These are phyloP conservation scores for Stenocarpella maydis DNA, from an alignment of 2,329 filamentous ascomycete genomes.

Conservation along the genomic window DNA sequence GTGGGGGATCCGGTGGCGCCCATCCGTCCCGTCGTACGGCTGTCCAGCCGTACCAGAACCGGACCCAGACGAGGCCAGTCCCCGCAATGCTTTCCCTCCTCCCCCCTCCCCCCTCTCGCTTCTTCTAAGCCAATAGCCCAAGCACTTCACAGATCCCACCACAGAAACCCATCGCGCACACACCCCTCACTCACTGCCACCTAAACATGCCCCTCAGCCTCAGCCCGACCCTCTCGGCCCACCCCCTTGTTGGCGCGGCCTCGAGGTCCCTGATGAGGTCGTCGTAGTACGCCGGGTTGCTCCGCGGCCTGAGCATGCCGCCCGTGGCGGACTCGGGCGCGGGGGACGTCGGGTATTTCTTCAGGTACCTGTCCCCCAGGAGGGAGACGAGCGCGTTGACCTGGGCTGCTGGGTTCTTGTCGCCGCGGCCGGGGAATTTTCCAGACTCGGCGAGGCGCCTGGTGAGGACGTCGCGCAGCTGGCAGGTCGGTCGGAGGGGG, in stretches of 20 bases:
- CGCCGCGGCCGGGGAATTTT: conserved; percentile 37
- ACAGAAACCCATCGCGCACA: not conserved
- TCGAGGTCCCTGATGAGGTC: conserved; percentile 70
- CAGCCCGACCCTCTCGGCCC: conserved; percentile 60
- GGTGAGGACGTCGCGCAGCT: conserved; percentile 65
- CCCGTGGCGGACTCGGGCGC: conserved; percentile 49
- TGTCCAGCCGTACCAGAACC: too few relatives aligned
- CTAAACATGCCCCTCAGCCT: conserved; percentile 67
- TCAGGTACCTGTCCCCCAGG: conserved; percentile 66
- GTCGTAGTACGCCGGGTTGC: conserved; percentile 70
- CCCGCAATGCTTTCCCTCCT: too few relatives aligned
- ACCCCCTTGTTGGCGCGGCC: conserved; percentile 66
- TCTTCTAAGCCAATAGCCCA: too few relatives aligned
- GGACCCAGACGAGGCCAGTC: too few relatives aligned
- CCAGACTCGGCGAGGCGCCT: conserved; percentile 50
- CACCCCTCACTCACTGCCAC: conserved; percentile 52
- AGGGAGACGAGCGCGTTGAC: conserved; percentile 67
- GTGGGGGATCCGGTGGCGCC: too few relatives aligned
- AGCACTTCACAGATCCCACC: too few relatives aligned
- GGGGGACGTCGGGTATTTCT: conserved; percentile 49
- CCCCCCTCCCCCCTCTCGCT: too few relatives aligned
- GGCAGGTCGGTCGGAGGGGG: conserved; percentile 67
- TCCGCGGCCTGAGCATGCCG: conserved; percentile 63
- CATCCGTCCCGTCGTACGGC: too few relatives aligned
- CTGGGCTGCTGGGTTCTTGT: conserved; percentile 50